Conservation (phyloP, 345 rosid species). For the Zanthoxylum bungeanum region DNA sequence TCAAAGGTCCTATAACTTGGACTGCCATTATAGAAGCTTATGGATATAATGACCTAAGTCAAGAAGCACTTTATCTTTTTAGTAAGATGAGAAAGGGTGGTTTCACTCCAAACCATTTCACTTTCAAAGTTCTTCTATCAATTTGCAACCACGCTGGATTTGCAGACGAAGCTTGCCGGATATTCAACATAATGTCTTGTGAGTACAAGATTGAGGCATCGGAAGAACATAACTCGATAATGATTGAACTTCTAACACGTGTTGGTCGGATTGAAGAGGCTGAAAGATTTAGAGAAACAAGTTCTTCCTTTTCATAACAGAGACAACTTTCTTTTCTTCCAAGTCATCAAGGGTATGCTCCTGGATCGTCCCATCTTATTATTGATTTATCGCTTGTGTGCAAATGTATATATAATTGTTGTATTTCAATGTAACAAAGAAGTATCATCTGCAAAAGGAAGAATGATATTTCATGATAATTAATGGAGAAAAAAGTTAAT, state of each 20-base stretch:
- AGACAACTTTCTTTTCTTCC: too few relatives aligned
- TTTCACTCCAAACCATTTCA: constrained; percentile 60
- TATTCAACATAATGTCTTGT: constrained; percentile 48
- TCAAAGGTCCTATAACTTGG: constrained; percentile 77
- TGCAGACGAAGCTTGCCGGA: constrained; percentile 55
- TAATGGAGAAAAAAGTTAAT: not conserved
- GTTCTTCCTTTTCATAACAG: constrained; percentile 17
- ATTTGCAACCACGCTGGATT: constrained; percentile 73
- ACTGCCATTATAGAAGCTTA: constrained; percentile 74
- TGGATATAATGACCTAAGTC: constrained; percentile 37
- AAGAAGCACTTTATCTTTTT: constrained; percentile 55
- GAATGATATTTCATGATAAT: not conserved
- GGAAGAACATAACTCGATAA: constrained; percentile 36
- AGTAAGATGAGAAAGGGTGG: constrained; percentile 56
- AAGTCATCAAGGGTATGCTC: too few relatives aligned
- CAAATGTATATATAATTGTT: not conserved
- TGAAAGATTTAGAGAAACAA: constrained; percentile 34
- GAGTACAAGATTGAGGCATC: constrained; percentile 43
- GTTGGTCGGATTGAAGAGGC: constrained; percentile 44
- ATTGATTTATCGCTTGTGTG: too few relatives aligned
- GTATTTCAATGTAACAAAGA: not conserved
- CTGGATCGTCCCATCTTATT: too few relatives aligned
- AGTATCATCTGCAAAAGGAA: not conserved
- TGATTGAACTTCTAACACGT: constrained; percentile 42
- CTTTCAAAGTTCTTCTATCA: constrained; percentile 52